Evolutionary conservation across 768 basidiomycete genomes (phyloP).

Genomic region (Mycena chlorophos): DNA sequence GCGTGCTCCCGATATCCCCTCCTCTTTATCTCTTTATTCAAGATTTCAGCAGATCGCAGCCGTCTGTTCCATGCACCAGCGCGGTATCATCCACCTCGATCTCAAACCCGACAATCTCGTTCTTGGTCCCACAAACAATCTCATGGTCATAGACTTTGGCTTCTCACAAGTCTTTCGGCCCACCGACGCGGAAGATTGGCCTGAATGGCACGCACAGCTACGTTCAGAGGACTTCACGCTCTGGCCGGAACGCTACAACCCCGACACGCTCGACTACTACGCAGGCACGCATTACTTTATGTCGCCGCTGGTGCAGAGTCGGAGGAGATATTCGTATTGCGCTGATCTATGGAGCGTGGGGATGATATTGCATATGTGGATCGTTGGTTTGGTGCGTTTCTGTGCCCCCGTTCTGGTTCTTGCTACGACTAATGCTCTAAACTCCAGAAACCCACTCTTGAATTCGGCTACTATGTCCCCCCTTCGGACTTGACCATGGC

Average conservation of each 20-base stretch:
- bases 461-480: not conserved
- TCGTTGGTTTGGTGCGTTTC: not conserved
- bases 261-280: not conserved
- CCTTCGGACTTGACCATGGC: not conserved
- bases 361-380: not conserved
- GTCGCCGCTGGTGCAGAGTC: not conserved
- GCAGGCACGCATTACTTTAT: not conserved
- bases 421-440: no score
- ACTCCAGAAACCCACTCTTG: not conserved
- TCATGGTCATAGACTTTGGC: not conserved
- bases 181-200: not conserved
- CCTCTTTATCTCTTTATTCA: not conserved
- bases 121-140: not conserved
- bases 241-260: not conserved
- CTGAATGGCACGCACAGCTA: not conserved
- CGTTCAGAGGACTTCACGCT: not conserved
- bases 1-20: not conserved
- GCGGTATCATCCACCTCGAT: constrained; percentile 3
- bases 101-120: constrained; percentile 7
- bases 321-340: not conserved
- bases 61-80: not conserved
- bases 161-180: not conserved
- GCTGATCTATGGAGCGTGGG: constrained; percentile 1
- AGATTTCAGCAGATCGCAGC: not conserved
- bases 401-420: no score